Conservation (phyloP, 2,329 filamentous ascomycete species). For the Fusarium hostae region DNA sequence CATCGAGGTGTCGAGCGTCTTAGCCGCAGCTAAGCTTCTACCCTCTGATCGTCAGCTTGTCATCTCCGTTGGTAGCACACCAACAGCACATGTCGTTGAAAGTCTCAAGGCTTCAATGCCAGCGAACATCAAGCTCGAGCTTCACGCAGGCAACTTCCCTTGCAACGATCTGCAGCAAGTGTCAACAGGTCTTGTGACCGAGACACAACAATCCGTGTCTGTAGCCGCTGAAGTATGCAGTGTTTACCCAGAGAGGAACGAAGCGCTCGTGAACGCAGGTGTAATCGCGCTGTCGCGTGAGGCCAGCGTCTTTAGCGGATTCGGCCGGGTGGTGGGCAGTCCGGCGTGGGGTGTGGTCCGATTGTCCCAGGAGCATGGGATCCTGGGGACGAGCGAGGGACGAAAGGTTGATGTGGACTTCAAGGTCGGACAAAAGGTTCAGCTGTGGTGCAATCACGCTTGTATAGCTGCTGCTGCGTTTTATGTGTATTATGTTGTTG, state of each 20-base stretch:
- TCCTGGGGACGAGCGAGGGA: constrained; percentile 43
- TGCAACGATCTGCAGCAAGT: constrained; percentile 54
- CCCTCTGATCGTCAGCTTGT: constrained; percentile 43
- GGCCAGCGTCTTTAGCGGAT: constrained; percentile 46
- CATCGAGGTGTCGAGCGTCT: constrained; percentile 47
- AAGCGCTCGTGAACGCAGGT: constrained; percentile 53
- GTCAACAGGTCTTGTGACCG: constrained; percentile 47
- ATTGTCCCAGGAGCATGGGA: constrained; percentile 54
- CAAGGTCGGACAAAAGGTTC: constrained; percentile 48
- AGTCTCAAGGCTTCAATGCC: constrained; percentile 47
- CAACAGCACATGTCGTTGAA: constrained; percentile 51
- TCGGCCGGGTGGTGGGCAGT: constrained; percentile 45
- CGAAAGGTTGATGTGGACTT: constrained; percentile 44
- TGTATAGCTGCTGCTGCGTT: constrained; percentile 54
- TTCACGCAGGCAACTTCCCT: constrained; percentile 54
- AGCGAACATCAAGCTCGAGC: constrained; percentile 48
- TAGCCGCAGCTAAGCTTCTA: constrained; percentile 47
- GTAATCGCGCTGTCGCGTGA: constrained; percentile 51
- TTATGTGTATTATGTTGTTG: constrained; percentile 51
- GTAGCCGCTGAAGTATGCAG: constrained; percentile 52
- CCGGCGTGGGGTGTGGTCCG: constrained; percentile 49
- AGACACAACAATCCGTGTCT: constrained; percentile 47
- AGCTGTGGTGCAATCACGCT: constrained; percentile 48
- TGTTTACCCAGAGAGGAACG: constrained; percentile 52
- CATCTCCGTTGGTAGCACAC: constrained; percentile 51